These are phyloP conservation scores for Trichoderma polysporum DNA, from an alignment of 2,329 filamentous ascomycete genomes.

Conservation along the genomic window DNA sequence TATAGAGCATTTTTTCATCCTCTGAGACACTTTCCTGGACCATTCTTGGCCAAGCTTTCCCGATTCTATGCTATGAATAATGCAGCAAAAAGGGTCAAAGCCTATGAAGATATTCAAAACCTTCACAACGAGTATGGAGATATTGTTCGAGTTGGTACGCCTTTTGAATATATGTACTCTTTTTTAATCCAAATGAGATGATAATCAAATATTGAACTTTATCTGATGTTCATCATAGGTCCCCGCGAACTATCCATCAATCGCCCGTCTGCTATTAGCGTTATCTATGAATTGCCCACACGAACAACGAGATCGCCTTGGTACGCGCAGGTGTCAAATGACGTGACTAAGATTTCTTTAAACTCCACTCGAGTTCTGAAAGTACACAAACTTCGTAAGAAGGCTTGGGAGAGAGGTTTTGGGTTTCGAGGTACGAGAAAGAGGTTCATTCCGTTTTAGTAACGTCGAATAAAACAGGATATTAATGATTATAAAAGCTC, in stretches of 20 bases:
- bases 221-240: not conserved
- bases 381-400: slow-evolving; percentile 15
- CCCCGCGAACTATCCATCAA: slow-evolving; percentile 8
- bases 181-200: not conserved
- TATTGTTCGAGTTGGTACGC: slow-evolving; percentile 6
- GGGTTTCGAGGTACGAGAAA: slow-evolving; percentile 4
- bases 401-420: slow-evolving; percentile 8
- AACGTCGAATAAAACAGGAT: too few species aligned
- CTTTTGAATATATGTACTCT: too few species aligned
- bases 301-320: not conserved
- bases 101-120: slow-evolving; percentile 27
- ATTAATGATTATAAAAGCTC: not conserved
- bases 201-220: not conserved
- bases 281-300: not conserved
- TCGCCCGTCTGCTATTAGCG: not conserved
- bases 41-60: slow-evolving; percentile 25
- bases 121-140: slow-evolving; percentile 8
- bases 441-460: not conserved
- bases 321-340: slow-evolving; percentile 23
- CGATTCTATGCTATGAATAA: not conserved
- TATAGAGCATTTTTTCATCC: slow-evolving; percentile 30
- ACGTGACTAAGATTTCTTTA: slow-evolving; percentile 34
- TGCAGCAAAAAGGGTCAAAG: not conserved
- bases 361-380: slow-evolving; percentile 29
- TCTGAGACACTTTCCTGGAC: slow-evolving; percentile 31